phyloP scores from a whole-genome alignment of 208 protist species.

The Phytomonas serpens region DNA sequence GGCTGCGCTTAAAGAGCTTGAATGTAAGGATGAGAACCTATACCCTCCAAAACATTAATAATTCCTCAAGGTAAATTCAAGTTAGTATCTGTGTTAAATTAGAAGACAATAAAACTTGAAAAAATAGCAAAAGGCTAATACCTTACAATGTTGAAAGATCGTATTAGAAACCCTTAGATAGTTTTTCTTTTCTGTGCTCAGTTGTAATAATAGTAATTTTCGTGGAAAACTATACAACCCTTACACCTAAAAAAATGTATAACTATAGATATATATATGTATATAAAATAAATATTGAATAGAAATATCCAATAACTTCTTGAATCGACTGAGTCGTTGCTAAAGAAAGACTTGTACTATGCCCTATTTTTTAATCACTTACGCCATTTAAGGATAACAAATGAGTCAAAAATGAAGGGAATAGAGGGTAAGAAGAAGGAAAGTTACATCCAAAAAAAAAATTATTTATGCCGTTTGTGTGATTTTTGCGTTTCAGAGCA shows the following conservation, averaged over 20 bases:
- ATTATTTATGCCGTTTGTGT: neutral
- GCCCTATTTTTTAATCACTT: neutral
- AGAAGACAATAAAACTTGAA: constrained; percentile 15
- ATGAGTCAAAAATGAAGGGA: neutral
- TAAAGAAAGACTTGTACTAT: neutral
- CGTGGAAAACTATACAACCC: neutral
- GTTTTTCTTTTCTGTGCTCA: neutral
- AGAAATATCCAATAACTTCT: neutral
- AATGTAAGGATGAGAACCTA: neutral
- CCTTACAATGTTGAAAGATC: neutral
- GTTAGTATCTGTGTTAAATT: constrained; percentile 1
- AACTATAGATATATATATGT: constrained; percentile 12
- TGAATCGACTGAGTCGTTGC: neutral
- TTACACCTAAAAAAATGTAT: constrained; percentile 7
- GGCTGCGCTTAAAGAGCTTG: neutral
- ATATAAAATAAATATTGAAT: constrained; percentile 5
- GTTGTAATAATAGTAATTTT: neutral
- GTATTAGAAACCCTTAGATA: neutral
- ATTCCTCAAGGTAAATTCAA: neutral
- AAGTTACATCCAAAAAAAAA: constrained; percentile 1
- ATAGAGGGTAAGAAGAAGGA: constrained; percentile 1
- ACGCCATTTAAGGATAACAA: constrained; percentile 5
- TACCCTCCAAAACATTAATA: constrained; percentile 6
- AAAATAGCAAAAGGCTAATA: constrained; percentile 12
- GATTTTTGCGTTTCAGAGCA: neutral